A percentile compares a stretch with the other conserved stretches of the same genome.
Evolutionary conservation across 345 rosid genomes (phyloP).

Genomic region (Syzygium oleosum): DNA sequence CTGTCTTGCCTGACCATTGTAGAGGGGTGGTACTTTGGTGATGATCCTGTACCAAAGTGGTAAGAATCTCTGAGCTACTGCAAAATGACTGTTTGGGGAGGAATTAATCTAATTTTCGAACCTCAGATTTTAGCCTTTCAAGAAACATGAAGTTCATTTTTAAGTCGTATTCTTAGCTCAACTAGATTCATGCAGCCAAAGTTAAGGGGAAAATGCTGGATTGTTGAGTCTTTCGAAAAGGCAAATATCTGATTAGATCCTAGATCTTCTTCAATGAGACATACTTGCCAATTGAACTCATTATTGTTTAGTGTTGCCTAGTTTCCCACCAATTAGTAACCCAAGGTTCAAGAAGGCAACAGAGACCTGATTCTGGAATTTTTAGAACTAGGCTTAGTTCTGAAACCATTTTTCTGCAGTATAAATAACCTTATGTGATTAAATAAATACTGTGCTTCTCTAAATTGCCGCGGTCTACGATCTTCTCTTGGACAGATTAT

Average conservation of each 20-base stretch:
- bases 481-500: fast-evolving
- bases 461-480: fast-evolving
- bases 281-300: fast-evolving
- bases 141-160: background rate
- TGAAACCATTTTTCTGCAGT: background rate
- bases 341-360: background rate
- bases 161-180: background rate
- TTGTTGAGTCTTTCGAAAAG: background rate
- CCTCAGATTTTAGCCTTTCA: background rate
- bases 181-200: background rate
- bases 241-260: background rate
- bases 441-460: background rate
- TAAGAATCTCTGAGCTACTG: background rate
- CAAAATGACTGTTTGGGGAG: background rate
- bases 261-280: fast-evolving
- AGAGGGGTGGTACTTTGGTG: fast-evolving
- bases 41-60: background rate
- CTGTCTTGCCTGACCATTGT: background rate
- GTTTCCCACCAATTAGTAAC: background rate
- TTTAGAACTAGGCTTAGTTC: background rate
- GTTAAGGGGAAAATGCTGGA: background rate
- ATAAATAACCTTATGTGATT: background rate
- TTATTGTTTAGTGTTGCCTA: background rate
- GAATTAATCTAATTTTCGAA: fast-evolving
- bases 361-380: background rate